Evolutionary conservation across 257 asterid species (phyloP).

Genomic region (Nicotiana paniculata): DNA sequence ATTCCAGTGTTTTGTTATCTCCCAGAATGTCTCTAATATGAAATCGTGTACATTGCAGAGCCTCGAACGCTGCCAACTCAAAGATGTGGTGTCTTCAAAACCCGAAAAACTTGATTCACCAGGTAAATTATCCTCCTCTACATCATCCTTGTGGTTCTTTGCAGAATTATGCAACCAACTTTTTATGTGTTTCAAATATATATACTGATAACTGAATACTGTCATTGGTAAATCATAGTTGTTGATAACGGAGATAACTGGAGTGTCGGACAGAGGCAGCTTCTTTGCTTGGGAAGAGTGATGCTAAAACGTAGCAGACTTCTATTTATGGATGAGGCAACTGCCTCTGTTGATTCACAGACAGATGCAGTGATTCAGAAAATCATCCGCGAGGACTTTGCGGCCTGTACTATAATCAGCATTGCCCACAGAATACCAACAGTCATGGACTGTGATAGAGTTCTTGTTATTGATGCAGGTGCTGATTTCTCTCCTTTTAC

Average conservation of each 20-base stretch:
- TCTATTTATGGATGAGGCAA: constrained; percentile 95
- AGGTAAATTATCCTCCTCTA: constrained; percentile 32
- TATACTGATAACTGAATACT: background rate
- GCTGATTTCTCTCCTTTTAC: background rate
- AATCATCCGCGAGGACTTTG: constrained; percentile 87
- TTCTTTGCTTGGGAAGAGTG: constrained; percentile 91
- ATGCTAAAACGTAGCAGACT: constrained; percentile 83
- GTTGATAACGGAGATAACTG: constrained; percentile 89
- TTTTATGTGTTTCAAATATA: background rate
- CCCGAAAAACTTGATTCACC: constrained; percentile 81
- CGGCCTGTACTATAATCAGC: constrained; percentile 82
- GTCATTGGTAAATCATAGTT: constrained; percentile 26
- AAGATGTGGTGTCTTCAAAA: constrained; percentile 79
- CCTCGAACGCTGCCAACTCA: constrained; percentile 93
- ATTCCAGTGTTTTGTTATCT: background rate
- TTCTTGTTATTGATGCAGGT: constrained; percentile 89
- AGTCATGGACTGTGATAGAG: constrained; percentile 92
- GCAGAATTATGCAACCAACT: background rate
- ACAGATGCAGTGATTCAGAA: constrained; percentile 90
- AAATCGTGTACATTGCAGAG: constrained; percentile 34
- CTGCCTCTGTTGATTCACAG: constrained; percentile 90
- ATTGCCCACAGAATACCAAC: constrained; percentile 97
- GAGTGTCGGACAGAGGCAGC: constrained; percentile 99
- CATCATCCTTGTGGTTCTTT: background rate
- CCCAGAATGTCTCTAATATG: background rate